Evolutionary conservation across 805 yeast species (phyloP).

Genomic region (Candida dajiaensis): DNA sequence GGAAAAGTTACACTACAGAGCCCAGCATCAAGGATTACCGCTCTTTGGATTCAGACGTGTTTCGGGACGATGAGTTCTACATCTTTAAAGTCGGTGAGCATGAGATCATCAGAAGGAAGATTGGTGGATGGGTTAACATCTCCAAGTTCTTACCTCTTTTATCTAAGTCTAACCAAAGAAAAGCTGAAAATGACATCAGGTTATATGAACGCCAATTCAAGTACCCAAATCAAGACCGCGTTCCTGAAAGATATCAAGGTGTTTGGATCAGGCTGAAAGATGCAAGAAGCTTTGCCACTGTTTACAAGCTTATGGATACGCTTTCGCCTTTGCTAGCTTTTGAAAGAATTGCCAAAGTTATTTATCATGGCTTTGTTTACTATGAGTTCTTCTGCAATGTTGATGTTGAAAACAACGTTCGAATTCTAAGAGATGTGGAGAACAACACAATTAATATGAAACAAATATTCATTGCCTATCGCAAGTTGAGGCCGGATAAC

Average conservation of each 20-base stretch:
- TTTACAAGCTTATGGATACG: constrained; percentile 9
- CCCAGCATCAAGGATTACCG: background rate
- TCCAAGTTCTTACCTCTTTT: constrained; percentile 7
- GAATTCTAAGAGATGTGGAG: constrained; percentile 21
- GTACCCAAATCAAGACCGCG: background rate
- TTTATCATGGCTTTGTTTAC: constrained; percentile 19
- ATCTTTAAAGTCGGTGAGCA: background rate
- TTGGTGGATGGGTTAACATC: constrained; percentile 22
- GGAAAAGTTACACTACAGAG: background rate
- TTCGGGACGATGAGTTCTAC: constrained; percentile 8
- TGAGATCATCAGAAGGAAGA: constrained; percentile 13
- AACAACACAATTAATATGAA: constrained; percentile 18
- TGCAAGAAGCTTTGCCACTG: constrained; percentile 19
- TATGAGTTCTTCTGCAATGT: constrained; percentile 22
- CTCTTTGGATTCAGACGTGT: constrained; percentile 4
- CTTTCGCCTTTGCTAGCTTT: constrained; percentile 19
- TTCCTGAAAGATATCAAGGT: constrained; percentile 11
- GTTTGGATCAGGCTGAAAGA: constrained; percentile 17
- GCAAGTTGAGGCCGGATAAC: constrained; percentile 10
- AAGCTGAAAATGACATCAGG: background rate
- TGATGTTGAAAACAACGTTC: constrained; percentile 11
- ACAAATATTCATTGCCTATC: constrained; percentile 18
- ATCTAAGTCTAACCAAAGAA: background rate
- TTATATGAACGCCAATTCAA: background rate
- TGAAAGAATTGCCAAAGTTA: constrained; percentile 21